Base-by-base conservation (phyloP, 1,139 yeast species). In the Hanseniaspora gamundiae region DNA sequence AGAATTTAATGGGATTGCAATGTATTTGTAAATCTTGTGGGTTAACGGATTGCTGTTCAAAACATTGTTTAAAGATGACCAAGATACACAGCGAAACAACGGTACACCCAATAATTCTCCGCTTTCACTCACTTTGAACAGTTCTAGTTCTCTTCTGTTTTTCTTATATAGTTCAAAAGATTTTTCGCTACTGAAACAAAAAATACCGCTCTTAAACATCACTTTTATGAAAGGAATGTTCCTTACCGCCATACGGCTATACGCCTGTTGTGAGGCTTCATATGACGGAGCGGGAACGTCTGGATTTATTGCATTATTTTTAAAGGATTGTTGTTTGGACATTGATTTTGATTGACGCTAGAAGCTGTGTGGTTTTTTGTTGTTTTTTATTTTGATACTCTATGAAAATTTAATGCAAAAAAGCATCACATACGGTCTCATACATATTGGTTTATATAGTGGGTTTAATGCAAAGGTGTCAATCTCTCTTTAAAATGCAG, bases 91-190 rank as follows among this genome's bases (percentile, higher is more conserved):
- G 42, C 64, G 67, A 28, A 62, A 52, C 6, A 64, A 38, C 2
- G 69, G 68, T 27, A 58, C 46, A 0, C 64, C 67, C 7, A 46
- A 31, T 2, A 63, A 50, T n/a, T 55, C 55, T 7, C 46, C 46
- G 14, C 47, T 44, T 5, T 48, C 41, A 26, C 48, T 49, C 5
- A 50, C 28, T 2, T 45, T 44, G n/a, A 33, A 33, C 7, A 14
- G 13, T 5, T 54, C 58, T 21, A 57, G 47, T 22, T 53, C 53
- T 36, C 63, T 51, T 40, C 56, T 54, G 35, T 59, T 58, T 0
- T 49, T 41, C 39, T 57, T 50, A 45, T 51, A 65, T 9, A 42
- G 33, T 14, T 49, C 42, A 22, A 57, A 52, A 1, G 67, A 54
- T 14, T 49, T 47, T 39, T 60, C 62, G 33, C 65, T 46, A 48